These are phyloP conservation scores for Xylaria sp. DNA, from an alignment of 2,329 filamentous ascomycete genomes.

Conservation along the genomic window DNA sequence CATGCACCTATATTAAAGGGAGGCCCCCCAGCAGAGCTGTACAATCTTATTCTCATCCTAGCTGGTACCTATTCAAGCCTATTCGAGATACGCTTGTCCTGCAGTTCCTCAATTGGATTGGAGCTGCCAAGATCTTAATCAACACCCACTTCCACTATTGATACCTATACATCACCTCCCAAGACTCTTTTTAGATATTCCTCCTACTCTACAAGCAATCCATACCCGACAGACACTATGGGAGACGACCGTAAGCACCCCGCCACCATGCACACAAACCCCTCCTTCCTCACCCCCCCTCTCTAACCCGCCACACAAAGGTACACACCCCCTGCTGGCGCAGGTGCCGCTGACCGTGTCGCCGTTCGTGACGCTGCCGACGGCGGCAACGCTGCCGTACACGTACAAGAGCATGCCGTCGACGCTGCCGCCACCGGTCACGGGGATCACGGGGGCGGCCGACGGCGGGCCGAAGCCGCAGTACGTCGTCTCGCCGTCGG, in stretches of 20 bases:
- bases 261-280: too few species aligned
- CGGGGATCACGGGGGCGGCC: slow-evolving; percentile 49
- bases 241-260: slow-evolving; percentile 44
- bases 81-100: neutral
- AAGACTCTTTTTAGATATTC: too few species aligned
- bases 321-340: slow-evolving; percentile 82
- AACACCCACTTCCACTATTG: too few species aligned
- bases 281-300: neutral
- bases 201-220: too few species aligned
- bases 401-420: slow-evolving; percentile 91
- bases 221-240: slow-evolving; percentile 36
- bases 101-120: too few species aligned
- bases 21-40: too few species aligned
- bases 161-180: too few species aligned
- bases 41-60: too few species aligned
- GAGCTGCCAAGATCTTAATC: too few species aligned
- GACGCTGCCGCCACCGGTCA: slow-evolving; percentile 75
- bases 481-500: slow-evolving; percentile 78
- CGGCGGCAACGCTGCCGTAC: slow-evolving; percentile 89
- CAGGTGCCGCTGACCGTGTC: slow-evolving; percentile 94
- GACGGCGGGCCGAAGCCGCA: slow-evolving; percentile 59
- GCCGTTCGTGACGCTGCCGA: slow-evolving; percentile 88
- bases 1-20: too few species aligned
- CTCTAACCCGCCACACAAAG: slow-evolving; percentile 44
- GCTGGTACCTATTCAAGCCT: neutral